These are phyloP conservation scores for Ambrosia artemisiifolia DNA, from an alignment of 129 eudicot genomes.

Conservation along the genomic window DNA sequence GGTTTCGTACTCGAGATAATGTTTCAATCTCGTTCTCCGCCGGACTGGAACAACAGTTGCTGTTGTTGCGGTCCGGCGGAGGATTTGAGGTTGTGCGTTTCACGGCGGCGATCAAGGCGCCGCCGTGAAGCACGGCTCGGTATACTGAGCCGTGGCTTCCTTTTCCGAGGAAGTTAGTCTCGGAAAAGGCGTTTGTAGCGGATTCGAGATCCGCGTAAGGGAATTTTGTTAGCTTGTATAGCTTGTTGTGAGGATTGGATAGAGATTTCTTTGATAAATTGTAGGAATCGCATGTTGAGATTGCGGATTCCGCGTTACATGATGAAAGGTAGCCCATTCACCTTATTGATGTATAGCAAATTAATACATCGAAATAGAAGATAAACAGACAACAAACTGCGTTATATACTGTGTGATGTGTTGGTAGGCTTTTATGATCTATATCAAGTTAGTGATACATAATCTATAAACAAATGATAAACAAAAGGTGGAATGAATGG, in stretches of 20 bases:
- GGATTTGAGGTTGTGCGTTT: neutral
- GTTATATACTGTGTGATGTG: too few species aligned
- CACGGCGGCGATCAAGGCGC: slow-evolving; percentile 51
- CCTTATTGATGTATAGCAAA: too few species aligned
- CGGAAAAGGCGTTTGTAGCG: slow-evolving; percentile 68
- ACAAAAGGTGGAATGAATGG: slow-evolving; percentile 3
- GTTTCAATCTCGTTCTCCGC: slow-evolving; percentile 82
- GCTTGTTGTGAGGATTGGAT: slow-evolving; percentile 4
- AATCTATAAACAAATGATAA: too few species aligned
- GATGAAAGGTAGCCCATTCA: slow-evolving; percentile 76
- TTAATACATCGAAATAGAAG: too few species aligned
- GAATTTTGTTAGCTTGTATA: slow-evolving; percentile 38
- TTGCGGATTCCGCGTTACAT: slow-evolving; percentile 74
- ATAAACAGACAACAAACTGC: too few species aligned
- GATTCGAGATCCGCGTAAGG: slow-evolving; percentile 49
- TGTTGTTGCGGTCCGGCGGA: too few species aligned
- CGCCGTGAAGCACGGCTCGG: slow-evolving; percentile 43
- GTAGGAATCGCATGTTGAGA: slow-evolving; percentile 68
- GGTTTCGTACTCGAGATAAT: slow-evolving; percentile 56
- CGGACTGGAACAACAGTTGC: slow-evolving; percentile 15
- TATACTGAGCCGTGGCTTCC: slow-evolving; percentile 86
- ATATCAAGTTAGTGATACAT: too few species aligned
- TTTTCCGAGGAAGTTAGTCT: slow-evolving; percentile 58
- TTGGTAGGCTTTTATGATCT: too few species aligned
- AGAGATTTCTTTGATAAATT: slow-evolving; percentile 24